Base-by-base conservation (phyloP, 2,329 filamentous ascomycete genomes). In the Aureobasidium vineae region DNA sequence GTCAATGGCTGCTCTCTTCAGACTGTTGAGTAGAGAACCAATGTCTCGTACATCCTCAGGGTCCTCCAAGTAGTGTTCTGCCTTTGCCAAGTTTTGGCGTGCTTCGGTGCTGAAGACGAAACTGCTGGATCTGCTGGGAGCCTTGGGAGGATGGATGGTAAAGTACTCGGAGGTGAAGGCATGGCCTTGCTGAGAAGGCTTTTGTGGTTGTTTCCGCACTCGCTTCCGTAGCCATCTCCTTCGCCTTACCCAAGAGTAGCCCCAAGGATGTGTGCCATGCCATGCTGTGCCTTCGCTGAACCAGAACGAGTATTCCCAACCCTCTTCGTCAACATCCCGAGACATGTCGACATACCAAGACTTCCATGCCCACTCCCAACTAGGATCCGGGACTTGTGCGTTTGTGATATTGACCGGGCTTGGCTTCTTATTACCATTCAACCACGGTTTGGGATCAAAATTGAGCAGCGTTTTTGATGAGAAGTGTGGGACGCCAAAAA, bases 291-390 rank as follows among this genome's bases (percentile, higher is more conserved):
- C 73, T 82, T 81, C 69, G 36, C 77, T 76, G 75, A 98, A 99
- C 70, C 90, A 89, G 75, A 97, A 92, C 19, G 91, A 95, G 78
- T 99, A 99, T 75, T 96, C 90, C 95, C 95, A 99, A 3, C 95
- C 95, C 69, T 94, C 90, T 69, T 94, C 89, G 73, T 98, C 95
- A 13, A 90, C 87, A 67, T 90, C 89, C 2, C 89, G 85, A n/a
- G 81, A 94, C 91, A 84, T 91, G 80, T 90, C 87, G 36, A 89
- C 87, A 74, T 89, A 89, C 87, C 87, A 90, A 47, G 82, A 83
- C 74, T 84, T 84, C 87, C 87, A 90, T 11, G 83, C 87, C 95
- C 95, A 99, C 75, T 91, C 88, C 95, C 95, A 99, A 69, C 89
- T 91, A 6, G 95, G 95, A 75, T 99, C 95, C 0, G 95, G 95